phyloP scores from a whole-genome alignment of 768 basidiomycete species.

The Tubosaeta brunneosetosa region DNA sequence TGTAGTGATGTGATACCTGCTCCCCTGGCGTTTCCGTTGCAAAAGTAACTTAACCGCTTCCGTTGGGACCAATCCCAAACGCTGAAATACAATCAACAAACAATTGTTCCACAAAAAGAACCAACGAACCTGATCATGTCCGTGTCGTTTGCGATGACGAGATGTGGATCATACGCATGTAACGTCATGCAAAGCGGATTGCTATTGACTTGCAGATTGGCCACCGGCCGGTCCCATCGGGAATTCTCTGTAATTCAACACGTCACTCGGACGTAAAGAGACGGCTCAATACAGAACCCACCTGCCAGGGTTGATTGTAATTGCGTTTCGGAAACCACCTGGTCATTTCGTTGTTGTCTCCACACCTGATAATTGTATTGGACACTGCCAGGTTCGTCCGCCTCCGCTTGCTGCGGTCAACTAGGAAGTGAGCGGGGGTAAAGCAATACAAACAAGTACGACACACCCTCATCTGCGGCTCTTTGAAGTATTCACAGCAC shows the following conservation, averaged over 20 bases:
- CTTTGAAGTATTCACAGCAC: conserved; percentile 96
- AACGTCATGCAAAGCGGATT: conserved; percentile 76
- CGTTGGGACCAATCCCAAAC: conserved; percentile 93
- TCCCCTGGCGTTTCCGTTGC: conserved; percentile 80
- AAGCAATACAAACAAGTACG: background rate
- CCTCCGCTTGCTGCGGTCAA: conserved; percentile 73
- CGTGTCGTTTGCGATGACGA: conserved; percentile 79
- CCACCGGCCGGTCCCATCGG: conserved; percentile 71
- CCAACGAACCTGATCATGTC: conserved; percentile 74
- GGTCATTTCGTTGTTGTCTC: conserved; percentile 88
- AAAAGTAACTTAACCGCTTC: conserved; percentile 75
- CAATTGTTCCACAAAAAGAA: background rate
- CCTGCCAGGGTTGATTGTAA: conserved; percentile 71
- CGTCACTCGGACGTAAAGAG: background rate
- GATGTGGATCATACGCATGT: conserved; percentile 88
- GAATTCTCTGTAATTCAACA: conserved; percentile 42
- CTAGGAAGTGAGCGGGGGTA: conserved; percentile 9
- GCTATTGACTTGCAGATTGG: conserved; percentile 54
- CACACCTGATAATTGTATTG: conserved; percentile 95
- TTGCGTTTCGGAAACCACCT: conserved; percentile 63
- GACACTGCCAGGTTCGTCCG: conserved; percentile 91
- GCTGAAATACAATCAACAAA: conserved; percentile 36
- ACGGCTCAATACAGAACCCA: conserved; percentile 37
- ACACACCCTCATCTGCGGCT: conserved; percentile 95
- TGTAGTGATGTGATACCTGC: conserved; percentile 84